Evolutionary conservation across 2,329 filamentous ascomycete genomes (phyloP), one percentile per base, ranked within the genome.

Genomic region (Lasiodiplodia hormozganensis): DNA sequence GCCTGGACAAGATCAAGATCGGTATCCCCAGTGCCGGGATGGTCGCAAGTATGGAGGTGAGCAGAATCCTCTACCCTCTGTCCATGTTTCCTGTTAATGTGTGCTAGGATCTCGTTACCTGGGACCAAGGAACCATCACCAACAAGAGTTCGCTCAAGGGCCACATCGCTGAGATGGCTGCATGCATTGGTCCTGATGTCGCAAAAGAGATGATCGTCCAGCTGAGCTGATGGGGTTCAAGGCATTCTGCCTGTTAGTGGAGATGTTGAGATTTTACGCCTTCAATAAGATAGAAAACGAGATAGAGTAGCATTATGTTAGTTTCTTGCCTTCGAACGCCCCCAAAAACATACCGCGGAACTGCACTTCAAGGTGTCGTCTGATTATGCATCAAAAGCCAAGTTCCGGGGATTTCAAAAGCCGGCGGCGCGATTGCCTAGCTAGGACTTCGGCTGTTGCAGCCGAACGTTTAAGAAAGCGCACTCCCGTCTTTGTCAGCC

Each of bases 161-260:
- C 0, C 83, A 85, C 43, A 84, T 94, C 69, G 90, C 88, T 1
- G 90, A 93, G 71, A 76, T 93, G 62, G 86, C 89, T 3, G 89
- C 90, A 3, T 86, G 87, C 12, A 77, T 93, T 54, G 92, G 92
- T 0, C 82, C 85, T 1, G 87, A 90, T 53, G 76, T 90, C 60
- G 82, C 88, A 54, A 79, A 78, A 23, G 80, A 84, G 64, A 80
- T 92, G 21, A 86, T 89, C 52, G 78, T 93, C 51, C 60, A 68
- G 23, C 34, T 68, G 53, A 51, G 38, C 38, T 36, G n/a, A 36
- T 62, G 53, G 36, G 23, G 12, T 38, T 47, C 16, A 31, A 23
- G 12, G 1, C 4, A 5, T 43, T 51, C 40, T 11, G 11, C 18
- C 16, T 14, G 6, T 11, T 28, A 2, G 21, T 43, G 21, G 21